Evolutionary conservation across 345 rosid species (phyloP).

Genomic region (Melastoma malabathricum): DNA sequence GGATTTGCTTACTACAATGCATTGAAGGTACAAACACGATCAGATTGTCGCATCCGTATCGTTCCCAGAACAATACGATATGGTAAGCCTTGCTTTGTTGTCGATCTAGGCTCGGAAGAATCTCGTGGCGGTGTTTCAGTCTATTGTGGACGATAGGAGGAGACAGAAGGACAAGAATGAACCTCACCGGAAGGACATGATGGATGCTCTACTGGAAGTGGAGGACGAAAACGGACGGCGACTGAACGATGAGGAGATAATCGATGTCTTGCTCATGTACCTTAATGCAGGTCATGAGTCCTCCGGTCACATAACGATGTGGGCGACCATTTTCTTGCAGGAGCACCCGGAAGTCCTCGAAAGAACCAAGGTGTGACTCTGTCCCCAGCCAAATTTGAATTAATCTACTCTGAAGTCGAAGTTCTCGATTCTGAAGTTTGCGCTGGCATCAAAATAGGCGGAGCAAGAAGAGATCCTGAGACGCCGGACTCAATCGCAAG

Average conservation of each 20-base stretch:
- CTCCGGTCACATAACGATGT: conserved; percentile 71
- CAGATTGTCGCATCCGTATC: too few species aligned
- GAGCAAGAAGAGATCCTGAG: conserved; percentile 54
- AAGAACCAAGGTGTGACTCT: conserved; percentile 43
- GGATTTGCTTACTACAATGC: conserved; percentile 80
- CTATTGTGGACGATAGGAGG: conserved; percentile 44
- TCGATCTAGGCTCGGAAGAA: conserved; percentile 68
- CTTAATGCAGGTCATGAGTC: conserved; percentile 91
- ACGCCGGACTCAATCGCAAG: conserved; percentile 29
- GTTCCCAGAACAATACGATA: too few species aligned
- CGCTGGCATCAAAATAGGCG: conserved; percentile 15
- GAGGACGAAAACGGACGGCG: conserved; percentile 59
- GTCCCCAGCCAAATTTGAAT: background rate
- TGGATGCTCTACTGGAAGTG: conserved; percentile 53
- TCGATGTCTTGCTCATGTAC: conserved; percentile 72
- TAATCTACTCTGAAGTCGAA: too few species aligned
- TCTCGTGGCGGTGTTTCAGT: conserved; percentile 48
- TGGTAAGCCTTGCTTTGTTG: too few species aligned
- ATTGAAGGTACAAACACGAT: conserved; percentile 36
- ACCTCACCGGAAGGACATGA: conserved; percentile 41
- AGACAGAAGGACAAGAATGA: conserved; percentile 12
- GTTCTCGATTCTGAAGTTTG: too few species aligned
- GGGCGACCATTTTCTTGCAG: conserved; percentile 68
- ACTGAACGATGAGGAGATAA: conserved; percentile 56
- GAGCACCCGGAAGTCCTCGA: conserved; percentile 44